These are phyloP conservation scores for Akebia trifoliata DNA, from an alignment of 164 flowering plant species.

Conservation along the genomic window DNA sequence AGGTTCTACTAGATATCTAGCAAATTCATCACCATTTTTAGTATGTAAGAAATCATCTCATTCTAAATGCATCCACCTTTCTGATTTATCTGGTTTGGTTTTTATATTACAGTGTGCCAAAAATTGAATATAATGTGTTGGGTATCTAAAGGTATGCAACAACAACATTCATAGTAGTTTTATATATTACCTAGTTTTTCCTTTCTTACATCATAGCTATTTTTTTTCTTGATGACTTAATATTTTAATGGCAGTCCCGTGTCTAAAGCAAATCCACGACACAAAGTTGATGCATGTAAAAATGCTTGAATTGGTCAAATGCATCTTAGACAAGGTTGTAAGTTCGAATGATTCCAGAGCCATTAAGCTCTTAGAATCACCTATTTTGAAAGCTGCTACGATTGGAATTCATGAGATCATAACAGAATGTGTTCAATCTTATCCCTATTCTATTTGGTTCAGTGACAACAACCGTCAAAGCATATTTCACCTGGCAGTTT, in stretches of 20 bases:
- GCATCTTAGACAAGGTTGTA: neutral
- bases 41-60: no score
- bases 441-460: neutral
- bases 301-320: neutral
- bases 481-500: conserved; percentile 2
- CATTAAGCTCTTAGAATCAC: neutral
- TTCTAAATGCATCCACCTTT: no score
- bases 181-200: no score
- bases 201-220: no score
- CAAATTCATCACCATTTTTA: no score
- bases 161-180: no score
- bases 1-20: no score
- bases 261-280: neutral
- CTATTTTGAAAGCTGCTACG: neutral
- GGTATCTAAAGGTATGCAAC: no score
- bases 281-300: neutral
- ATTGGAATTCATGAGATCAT: neutral
- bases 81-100: no score
- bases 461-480: neutral
- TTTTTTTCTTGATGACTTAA: neutral
- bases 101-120: no score
- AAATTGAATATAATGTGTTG: no score
- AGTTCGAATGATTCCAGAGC: no score
- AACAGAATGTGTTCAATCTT: neutral
- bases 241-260: neutral